These are phyloP conservation scores for Rhodosporidiobolus sp. DNA, from an alignment of 768 basidiomycete species.

Conservation along the genomic window DNA sequence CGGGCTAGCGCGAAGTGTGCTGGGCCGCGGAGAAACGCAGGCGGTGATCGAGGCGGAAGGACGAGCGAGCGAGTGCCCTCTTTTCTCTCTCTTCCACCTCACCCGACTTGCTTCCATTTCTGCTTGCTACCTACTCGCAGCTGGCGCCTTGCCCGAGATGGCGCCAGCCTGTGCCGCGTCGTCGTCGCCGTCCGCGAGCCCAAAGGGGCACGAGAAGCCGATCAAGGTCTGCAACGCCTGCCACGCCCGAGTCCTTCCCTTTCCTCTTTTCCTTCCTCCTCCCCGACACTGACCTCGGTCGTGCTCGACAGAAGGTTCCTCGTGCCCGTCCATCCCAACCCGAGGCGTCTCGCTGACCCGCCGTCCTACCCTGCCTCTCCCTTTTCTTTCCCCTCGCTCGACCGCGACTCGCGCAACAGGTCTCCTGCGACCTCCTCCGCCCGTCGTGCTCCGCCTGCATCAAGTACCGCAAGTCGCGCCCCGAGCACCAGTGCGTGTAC, in stretches of 20 bases:
- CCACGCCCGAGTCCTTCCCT: background rate
- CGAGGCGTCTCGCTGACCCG: background rate
- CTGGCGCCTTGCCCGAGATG: no score
- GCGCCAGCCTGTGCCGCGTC: background rate
- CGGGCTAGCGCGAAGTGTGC: no score
- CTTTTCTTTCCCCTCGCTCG: background rate
- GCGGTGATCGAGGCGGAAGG: no score
- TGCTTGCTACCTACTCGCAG: background rate
- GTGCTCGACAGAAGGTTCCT: background rate
- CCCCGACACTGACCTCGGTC: background rate
- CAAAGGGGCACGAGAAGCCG: no score
- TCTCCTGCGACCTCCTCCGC: slow-evolving; percentile 1
- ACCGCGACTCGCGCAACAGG: background rate
- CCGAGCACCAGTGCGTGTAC: background rate
- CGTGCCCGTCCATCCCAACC: background rate
- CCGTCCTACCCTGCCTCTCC: background rate
- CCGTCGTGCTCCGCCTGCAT: slow-evolving; percentile 1
- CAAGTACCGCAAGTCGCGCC: background rate
- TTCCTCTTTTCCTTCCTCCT: background rate
- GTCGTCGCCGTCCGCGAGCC: no score
- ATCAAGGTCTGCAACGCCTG: background rate
- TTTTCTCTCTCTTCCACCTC: no score
- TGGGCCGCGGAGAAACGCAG: no score
- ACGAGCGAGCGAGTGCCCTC: no score
- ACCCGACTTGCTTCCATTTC: no score